phyloP scores from a whole-genome alignment of 106 monocot species.

The Dioscorea dumetorum region DNA sequence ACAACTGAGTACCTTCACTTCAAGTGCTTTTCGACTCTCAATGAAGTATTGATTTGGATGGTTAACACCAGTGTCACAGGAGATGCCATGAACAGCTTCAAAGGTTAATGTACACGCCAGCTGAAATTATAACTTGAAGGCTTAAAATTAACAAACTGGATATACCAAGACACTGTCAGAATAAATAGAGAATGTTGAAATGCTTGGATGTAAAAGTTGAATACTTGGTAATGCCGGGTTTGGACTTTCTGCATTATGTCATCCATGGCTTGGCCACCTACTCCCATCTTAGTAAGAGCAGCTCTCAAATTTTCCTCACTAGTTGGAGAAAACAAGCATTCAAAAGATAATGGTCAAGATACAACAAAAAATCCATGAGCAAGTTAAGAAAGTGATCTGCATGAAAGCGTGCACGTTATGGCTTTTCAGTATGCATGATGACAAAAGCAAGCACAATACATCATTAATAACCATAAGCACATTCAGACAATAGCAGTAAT shows the following conservation, averaged over 20 bases:
- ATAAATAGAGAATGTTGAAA: not conserved
- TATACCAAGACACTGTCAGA: not conserved
- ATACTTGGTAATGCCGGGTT: constrained; percentile 85
- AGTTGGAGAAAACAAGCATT: not conserved
- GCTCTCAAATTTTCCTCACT: constrained; percentile 87
- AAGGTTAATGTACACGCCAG: constrained; percentile 89
- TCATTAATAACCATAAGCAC: too few relatives aligned
- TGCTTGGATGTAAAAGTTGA: not conserved
- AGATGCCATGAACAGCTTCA: constrained; percentile 56
- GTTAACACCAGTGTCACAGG: constrained; percentile 63
- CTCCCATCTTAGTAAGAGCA: constrained; percentile 80
- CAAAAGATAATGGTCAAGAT: not conserved
- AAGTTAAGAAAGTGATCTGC: too few relatives aligned
- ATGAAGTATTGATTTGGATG: constrained; percentile 63
- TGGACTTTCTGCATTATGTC: constrained; percentile 84
- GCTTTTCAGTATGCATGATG: too few relatives aligned
- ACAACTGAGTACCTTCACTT: constrained; percentile 20
- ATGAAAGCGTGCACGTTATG: too few relatives aligned
- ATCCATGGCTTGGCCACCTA: constrained; percentile 58
- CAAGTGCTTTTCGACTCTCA: constrained; percentile 40
- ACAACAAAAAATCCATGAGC: not conserved
- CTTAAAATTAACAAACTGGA: not conserved
- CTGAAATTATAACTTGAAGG: constrained; percentile 21
- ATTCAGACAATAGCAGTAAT: too few relatives aligned
- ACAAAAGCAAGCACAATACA: too few relatives aligned